Base-by-base conservation (phyloP, 2,329 filamentous ascomycete species). In the Pestalotiopsis fici region DNA sequence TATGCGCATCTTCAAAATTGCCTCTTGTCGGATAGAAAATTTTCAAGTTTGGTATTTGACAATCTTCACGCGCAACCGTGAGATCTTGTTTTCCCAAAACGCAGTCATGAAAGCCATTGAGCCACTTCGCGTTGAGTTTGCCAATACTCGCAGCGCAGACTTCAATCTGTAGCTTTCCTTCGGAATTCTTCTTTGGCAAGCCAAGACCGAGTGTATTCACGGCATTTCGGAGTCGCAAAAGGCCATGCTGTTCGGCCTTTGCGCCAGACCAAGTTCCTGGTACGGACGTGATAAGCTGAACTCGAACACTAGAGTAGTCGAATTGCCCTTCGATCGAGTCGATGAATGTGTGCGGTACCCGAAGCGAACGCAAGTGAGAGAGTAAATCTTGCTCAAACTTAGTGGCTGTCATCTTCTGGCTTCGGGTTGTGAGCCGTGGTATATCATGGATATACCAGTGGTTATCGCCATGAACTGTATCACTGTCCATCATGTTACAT, bases 381-480 rank as follows among this genome's bases (percentile, higher is more conserved):
- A 60, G 11, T 11, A 60, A 9, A 21, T 11, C 28, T 4, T 60
- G 27, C 28, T 60, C 57, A 12, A 60, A 60, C 11, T 60, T 12
- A 35, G 25, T 31, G 18, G 21, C 15, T 13, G 28, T 4, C 28
- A 1, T 4, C 31, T 60, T 18, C 18, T 23, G 43, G 15, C 7
- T 13, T 31, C 21, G 2, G 13, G 23, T 5, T 7, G 35, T 13
- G 47, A 35, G 68, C 62, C 68, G 70, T 3, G 72, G 72, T 6
- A 74, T 3, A 63, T 75, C 73, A 59, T 75, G 73, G n/a, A 75
- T 71, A 31, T 75, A 75, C 70, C 71, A 75, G 18, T 74, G 72
- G 54, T 75, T 74, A 55, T 75, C 73, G 12, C 70, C 71, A 3
- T 73, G 60, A 21, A 70, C 59, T 4, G 74, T 74, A 50, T 75